Conservation (phyloP, 352 stramenopile genomes). For the Aphanomyces euteiches region DNA sequence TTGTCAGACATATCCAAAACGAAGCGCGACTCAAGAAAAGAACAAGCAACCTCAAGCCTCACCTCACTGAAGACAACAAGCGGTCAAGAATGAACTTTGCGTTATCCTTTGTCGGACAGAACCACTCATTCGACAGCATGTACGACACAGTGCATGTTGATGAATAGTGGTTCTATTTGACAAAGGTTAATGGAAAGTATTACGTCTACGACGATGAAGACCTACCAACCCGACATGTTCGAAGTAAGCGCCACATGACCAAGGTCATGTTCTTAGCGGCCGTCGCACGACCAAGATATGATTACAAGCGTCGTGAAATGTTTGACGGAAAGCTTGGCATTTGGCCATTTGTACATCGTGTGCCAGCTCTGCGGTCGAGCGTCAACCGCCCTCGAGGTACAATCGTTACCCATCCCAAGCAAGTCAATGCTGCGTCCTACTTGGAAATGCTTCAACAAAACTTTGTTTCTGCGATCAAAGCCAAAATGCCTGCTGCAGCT, state of each 20-base stretch:
- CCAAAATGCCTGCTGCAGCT: background rate
- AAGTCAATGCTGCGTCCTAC: background rate
- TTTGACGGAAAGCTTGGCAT: constrained; percentile 9
- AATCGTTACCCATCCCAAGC: background rate
- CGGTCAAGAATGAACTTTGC: background rate
- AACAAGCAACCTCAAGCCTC: constrained; percentile 5
- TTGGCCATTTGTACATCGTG: constrained; percentile 4
- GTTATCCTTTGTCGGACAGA: background rate
- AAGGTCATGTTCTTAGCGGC: too few relatives aligned
- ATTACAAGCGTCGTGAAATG: background rate
- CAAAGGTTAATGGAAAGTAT: background rate
- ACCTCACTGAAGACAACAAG: background rate
- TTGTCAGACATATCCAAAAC: background rate
- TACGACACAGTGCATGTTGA: constrained; percentile 8
- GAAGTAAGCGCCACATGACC: too few relatives aligned
- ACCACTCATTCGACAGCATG: background rate
- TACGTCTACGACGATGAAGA: background rate
- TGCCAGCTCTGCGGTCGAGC: background rate
- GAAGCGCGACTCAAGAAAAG: background rate
- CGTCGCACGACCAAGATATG: too few relatives aligned
- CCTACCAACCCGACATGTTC: too few relatives aligned
- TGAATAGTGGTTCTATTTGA: constrained; percentile 22
- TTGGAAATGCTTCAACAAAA: background rate
- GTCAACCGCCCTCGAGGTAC: background rate
- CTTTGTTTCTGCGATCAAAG: background rate